phyloP scores from a whole-genome alignment of 2,329 filamentous ascomycete genomes.

The Fusarium continuum region DNA sequence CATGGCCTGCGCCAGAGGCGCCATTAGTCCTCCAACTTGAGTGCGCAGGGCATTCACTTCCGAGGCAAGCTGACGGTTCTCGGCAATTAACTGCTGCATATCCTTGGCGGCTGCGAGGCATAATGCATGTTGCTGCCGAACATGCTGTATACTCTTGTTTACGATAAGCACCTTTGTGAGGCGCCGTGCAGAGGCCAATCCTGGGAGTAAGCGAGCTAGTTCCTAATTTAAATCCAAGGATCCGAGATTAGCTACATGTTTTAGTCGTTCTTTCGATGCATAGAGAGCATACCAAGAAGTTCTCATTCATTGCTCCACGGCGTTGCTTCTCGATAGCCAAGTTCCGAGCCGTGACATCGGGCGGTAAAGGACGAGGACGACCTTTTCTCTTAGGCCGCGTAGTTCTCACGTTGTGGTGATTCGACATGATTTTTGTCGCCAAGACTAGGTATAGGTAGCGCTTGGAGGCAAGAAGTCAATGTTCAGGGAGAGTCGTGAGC shows the following conservation, averaged over 20 bases:
- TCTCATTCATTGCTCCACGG: slow-evolving; percentile 11
- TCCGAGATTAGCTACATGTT: not conserved
- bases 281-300: slow-evolving; percentile 11
- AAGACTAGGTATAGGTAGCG: no score
- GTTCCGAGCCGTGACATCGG: slow-evolving; percentile 17
- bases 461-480: no score
- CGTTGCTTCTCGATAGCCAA: slow-evolving; percentile 23
- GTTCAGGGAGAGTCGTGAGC: no score
- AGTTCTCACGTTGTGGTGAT: not conserved
- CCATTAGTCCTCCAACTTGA: not conserved
- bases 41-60: slow-evolving; percentile 14
- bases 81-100: not conserved
- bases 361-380: slow-evolving; percentile 8
- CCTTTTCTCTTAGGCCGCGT: slow-evolving; percentile 5
- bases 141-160: slow-evolving; percentile 14
- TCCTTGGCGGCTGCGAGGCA: not conserved
- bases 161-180: slow-evolving; percentile 21
- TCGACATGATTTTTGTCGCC: not conserved
- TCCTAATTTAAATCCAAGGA: not conserved
- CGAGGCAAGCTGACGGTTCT: not conserved
- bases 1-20: not conserved
- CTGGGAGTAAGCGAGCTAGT: slow-evolving; percentile 9
- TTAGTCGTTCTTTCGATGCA: no score
- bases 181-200: slow-evolving; percentile 2
- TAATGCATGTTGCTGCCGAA: not conserved